A percentile compares a stretch with the other conserved stretches of the same genome.
These are phyloP conservation scores for Rhytidiadelphus loreus DNA, from an alignment of 225 moss, liverwort and hornwort species.

Conservation along the genomic window DNA sequence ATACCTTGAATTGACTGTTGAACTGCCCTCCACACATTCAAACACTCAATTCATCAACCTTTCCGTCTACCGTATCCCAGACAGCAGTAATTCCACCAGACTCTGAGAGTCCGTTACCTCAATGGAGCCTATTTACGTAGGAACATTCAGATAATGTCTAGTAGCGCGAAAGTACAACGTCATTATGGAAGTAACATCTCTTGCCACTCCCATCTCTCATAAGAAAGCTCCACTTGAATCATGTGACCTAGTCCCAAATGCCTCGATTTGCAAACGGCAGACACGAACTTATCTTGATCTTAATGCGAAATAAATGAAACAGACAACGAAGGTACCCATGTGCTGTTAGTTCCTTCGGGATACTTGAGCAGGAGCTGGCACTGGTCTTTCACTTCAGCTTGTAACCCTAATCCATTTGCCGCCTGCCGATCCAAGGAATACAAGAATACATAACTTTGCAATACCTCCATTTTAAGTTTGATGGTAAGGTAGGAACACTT, in stretches of 20 bases:
- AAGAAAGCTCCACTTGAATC: background rate
- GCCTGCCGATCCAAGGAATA: background rate
- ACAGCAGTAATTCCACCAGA: background rate
- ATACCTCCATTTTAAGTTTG: background rate
- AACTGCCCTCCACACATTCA: background rate
- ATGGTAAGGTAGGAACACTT: background rate
- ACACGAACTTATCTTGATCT: background rate
- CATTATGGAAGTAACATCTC: background rate
- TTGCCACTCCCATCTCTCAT: background rate
- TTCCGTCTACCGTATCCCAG: too few relatives aligned
- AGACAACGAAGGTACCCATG: constrained; percentile 14
- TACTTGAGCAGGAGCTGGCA: constrained; percentile 32
- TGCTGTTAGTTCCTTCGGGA: constrained; percentile 21
- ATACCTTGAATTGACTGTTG: constrained; percentile 32
- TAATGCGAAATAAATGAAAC: background rate
- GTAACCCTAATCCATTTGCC: constrained; percentile 33
- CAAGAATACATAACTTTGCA: background rate
- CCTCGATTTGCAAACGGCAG: background rate
- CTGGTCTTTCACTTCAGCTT: constrained; percentile 24
- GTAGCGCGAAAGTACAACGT: background rate
- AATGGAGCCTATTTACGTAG: background rate
- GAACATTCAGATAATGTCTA: background rate
- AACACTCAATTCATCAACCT: background rate
- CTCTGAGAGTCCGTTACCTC: background rate
- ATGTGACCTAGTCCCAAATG: background rate